Conservation (phyloP, 768 basidiomycete species). For the Amanita fuliginea region DNA sequence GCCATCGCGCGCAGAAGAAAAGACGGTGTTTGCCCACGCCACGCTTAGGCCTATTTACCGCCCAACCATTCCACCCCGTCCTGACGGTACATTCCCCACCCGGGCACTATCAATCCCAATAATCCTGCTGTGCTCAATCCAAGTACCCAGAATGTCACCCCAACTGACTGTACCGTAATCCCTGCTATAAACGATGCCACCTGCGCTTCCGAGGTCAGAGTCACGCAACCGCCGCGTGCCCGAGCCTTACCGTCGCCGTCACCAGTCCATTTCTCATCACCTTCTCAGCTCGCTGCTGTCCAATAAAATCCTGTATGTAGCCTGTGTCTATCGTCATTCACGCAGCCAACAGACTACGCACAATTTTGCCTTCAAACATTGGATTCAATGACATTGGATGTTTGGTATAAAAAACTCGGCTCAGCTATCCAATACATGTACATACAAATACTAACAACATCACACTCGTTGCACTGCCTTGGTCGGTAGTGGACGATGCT, state of each 20-base stretch:
- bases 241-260: constrained; percentile 31
- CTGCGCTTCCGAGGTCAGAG: constrained; percentile 21
- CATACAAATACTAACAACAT: neutral
- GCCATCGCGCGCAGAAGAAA: neutral
- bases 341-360: constrained; percentile 1
- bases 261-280: constrained; percentile 33
- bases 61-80: constrained; percentile 48
- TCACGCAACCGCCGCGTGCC: constrained; percentile 8
- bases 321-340: neutral
- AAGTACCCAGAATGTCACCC: constrained; percentile 40
- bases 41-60: neutral
- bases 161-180: constrained; percentile 44
- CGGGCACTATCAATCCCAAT: constrained; percentile 44
- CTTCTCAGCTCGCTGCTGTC: constrained; percentile 42
- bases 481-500: neutral
- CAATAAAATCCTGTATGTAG: constrained; percentile 52
- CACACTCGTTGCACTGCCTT: neutral
- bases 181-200: constrained; percentile 45
- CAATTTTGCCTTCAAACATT: constrained; percentile 7
- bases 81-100: constrained; percentile 57
- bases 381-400: neutral
- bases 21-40: too few species aligned
- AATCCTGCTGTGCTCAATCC: constrained; percentile 26
- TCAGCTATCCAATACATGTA: neutral
- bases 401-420: neutral